Base-by-base conservation (phyloP, 768 basidiomycete genomes). In the Mycena crocata region DNA sequence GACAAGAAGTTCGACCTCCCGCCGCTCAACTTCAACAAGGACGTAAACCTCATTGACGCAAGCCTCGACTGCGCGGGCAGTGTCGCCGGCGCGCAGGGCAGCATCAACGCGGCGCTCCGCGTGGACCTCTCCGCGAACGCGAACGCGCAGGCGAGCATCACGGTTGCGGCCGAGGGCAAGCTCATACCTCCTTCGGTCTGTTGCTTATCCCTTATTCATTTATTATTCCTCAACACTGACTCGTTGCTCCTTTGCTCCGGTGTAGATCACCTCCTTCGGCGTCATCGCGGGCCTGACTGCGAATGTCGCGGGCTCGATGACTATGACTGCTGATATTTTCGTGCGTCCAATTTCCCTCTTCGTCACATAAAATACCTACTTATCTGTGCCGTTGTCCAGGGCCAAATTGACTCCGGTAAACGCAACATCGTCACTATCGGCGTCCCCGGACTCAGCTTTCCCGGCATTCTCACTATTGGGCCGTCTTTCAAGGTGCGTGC, bases 391-490 rank as follows among this genome's bases (percentile, higher is more conserved):
- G n/a, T n/a, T n/a, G n/a, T n/a, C n/a, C 52, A 82, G 79, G 81
- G 83, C 1, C 75, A 76, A 0, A 63, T 86, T 31, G 82, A 84
- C 66, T 80, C 84, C 0, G 85, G 83, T 6, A 80, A 78, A 48
- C 75, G 84, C 57, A 71, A 74, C 23, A 71, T 88, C n/a, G 80
- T 84, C 50, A 73, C 80, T 48, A 68, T 81, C 45, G 83, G 83
- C 5, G 76, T 88, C 56, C 85, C 49, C 15, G 64, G 65, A 23
- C 78, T 87, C 28, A 80, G 83, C 68, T 81, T 87, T 73, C 84
- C 86, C 45, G 85, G 86, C 3, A 79, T 89, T 55, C 66, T 89
- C 35, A 80, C 78, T 12, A 68, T 89, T 39, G 87, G 68, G 5
- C 68, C 68, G 26, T 66, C 64, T 7, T 70, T 70, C 68, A 28